Base-by-base conservation (phyloP, 2,329 filamentous ascomycete species). In the Aspergillus sp. region DNA sequence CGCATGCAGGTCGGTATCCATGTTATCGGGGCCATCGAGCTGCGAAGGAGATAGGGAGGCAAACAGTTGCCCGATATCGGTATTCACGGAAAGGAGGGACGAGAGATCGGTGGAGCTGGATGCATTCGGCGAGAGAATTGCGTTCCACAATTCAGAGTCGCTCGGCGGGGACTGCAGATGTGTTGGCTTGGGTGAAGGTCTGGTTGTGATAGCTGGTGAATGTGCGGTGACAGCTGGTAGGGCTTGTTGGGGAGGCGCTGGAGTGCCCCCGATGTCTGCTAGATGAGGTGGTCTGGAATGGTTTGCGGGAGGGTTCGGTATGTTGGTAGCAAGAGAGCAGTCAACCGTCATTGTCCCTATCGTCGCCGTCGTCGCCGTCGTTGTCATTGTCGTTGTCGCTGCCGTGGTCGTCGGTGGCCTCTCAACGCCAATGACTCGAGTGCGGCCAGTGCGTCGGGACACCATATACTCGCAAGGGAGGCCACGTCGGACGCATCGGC, bases 391-490 rank as follows among this genome's bases (percentile, higher is more conserved):
- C 4, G 35, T 23, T 23, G 47, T 11, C 39, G 17, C 11, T 19
- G 15, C 23, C 35, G 9, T 33, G 0, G 31, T 14, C 21, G 39
- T 23, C 21, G 35, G 35, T 6, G 23, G 39, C 25, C 40, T 43
- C 50, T 52, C 50, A 14, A 52, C 40, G 11, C 50, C 50, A 35
- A 52, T 44, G 11, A 44, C 50, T 21, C 50, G 50, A n/a, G 39
- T 52, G 48, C 55, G 55, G 17, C 55, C 55, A 15, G 55, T 57
- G 3, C 55, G 55, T n/a, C 55, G 35, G 17, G 55, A 57, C 11
- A 57, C 50, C 43, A 43, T 57, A 57, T 53, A 57, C 40, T 57
- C 55, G 45, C 55, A 57, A 17, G 44, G 27, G 37, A 57, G 37
- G 7, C 55, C 41, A 6, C 55, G 55, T n/a, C 55, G 49, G 8